Conservation (phyloP, 2,329 filamentous ascomycete genomes). For the Lasiodiplodia hormozganensis region DNA sequence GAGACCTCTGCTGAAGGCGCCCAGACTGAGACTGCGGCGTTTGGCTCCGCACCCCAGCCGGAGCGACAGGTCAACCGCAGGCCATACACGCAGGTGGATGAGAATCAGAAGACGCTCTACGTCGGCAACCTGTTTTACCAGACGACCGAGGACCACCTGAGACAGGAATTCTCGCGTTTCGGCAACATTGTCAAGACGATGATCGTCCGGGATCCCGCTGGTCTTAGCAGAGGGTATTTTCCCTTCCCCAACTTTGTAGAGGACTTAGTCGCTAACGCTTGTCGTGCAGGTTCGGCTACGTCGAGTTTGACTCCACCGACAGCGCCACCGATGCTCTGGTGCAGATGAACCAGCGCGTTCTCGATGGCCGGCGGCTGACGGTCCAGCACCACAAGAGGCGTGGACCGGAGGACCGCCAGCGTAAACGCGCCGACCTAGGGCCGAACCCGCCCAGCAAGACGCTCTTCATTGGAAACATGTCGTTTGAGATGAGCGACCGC, state of each 20-base stretch:
- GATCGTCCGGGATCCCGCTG: constrained; percentile 67
- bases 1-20: not conserved
- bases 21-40: constrained; percentile 36
- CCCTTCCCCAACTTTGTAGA: not conserved
- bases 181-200: constrained; percentile 60
- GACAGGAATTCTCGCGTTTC: constrained; percentile 65
- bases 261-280: not conserved
- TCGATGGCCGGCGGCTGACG: constrained; percentile 69
- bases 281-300: constrained; percentile 66
- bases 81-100: constrained; percentile 27
- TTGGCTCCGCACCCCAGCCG: constrained; percentile 23
- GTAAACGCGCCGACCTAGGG: constrained; percentile 27
- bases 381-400: constrained; percentile 63
- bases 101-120: constrained; percentile 58
- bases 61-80: constrained; percentile 3
- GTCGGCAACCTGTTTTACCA: constrained; percentile 76
- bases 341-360: constrained; percentile 64
- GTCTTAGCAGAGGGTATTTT: constrained; percentile 72
- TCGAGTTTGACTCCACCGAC: constrained; percentile 63
- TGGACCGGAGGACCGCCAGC: constrained; percentile 18
- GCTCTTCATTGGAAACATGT: constrained; percentile 85
- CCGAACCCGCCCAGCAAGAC: constrained; percentile 63
- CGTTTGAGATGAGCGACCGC: constrained; percentile 82
- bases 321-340: constrained; percentile 64
- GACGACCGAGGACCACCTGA: constrained; percentile 66